Percentiles rank a stretch among this genome's conserved stretches.
These are phyloP conservation scores for Diaporthe sp. DNA, from an alignment of 2,329 filamentous ascomycete species.

Conservation along the genomic window DNA sequence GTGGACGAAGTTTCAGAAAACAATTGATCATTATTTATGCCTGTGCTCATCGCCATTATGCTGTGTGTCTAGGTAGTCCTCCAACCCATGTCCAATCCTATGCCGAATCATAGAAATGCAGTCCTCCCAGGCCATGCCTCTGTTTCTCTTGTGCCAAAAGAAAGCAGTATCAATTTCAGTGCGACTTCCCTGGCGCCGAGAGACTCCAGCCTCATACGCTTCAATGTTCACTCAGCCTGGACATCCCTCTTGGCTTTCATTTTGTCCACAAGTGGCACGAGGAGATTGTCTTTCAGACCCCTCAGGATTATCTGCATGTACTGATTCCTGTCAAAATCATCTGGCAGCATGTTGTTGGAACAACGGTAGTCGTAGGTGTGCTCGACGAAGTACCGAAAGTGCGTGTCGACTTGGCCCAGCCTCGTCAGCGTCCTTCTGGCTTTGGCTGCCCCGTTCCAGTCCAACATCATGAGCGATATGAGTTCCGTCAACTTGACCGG, in stretches of 20 bases:
- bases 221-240: neutral
- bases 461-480: slow-evolving; percentile 32
- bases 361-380: slow-evolving; percentile 40
- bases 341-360: slow-evolving; percentile 1
- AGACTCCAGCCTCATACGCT: neutral
- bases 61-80: neutral
- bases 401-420: slow-evolving; percentile 35
- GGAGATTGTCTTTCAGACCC: slow-evolving; percentile 38
- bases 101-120: too few species aligned
- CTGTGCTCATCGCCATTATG: neutral
- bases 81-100: neutral
- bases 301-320: slow-evolving; percentile 35
- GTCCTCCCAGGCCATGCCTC: neutral
- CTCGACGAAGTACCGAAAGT: slow-evolving; percentile 40
- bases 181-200: too few species aligned
- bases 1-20: too few species aligned
- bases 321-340: slow-evolving; percentile 20
- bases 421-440: slow-evolving; percentile 35
- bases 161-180: neutral
- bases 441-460: slow-evolving; percentile 37
- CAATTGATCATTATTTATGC: neutral
- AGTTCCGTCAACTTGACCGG: slow-evolving; percentile 37
- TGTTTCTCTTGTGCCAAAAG: neutral
- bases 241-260: slow-evolving; percentile 20
- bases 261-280: slow-evolving; percentile 33